Evolutionary conservation across 306 rosid genomes (phyloP).

Genomic region (Castanea sativa): DNA sequence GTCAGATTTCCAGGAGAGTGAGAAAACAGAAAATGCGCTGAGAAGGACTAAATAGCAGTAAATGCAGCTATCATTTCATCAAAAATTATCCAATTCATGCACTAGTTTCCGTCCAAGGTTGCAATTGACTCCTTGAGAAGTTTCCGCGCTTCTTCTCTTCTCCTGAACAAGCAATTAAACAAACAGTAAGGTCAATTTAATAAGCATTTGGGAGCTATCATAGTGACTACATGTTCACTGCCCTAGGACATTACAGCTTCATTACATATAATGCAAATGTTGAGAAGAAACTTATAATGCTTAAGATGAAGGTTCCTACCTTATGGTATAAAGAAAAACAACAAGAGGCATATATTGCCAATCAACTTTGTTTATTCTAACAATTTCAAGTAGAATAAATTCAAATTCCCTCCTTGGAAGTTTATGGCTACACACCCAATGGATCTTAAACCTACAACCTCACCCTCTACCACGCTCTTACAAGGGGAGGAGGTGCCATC

Average conservation of each 20-base stretch:
- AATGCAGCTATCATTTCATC: not conserved
- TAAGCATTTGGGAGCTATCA: not conserved
- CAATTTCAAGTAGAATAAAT: not conserved
- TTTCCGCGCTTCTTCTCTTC: slow-evolving; percentile 82
- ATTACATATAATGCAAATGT: not conserved
- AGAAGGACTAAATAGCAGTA: not conserved
- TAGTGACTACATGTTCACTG: not conserved
- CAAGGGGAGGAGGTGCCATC: too few species aligned
- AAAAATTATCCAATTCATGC: not conserved
- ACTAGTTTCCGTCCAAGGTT: slow-evolving; percentile 55
- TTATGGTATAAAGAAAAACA: not conserved
- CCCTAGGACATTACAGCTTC: not conserved
- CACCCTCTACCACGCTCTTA: too few species aligned
- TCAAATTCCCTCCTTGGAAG: not conserved
- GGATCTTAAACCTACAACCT: too few species aligned
- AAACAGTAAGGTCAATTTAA: not conserved
- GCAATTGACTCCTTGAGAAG: slow-evolving; percentile 76
- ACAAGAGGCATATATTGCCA: not conserved
- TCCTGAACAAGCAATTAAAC: slow-evolving; percentile 39
- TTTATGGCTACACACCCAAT: not conserved
- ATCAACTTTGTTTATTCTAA: not conserved
- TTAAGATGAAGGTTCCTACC: not conserved
- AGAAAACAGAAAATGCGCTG: not conserved
- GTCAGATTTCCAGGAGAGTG: not conserved
- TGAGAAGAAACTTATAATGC: not conserved